Conservation (phyloP, 371 early-diverging fungal species). For the Mortierella sp. region DNA sequence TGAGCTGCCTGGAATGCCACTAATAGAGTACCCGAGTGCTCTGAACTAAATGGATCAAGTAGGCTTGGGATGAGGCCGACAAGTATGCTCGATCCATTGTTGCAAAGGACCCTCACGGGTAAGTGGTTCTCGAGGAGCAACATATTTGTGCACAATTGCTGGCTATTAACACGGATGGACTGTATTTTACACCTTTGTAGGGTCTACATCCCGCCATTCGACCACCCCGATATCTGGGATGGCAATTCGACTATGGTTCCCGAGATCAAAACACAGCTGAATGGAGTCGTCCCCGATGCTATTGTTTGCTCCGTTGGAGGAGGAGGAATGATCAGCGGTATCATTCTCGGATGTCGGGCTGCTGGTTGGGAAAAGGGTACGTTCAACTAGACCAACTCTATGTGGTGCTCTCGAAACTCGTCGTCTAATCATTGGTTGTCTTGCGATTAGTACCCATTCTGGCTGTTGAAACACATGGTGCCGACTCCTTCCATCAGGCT, state of each 20-base stretch:
- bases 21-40: no score
- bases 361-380: constrained; percentile 63
- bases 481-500: constrained; percentile 75
- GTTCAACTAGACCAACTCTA: background rate
- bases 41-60: background rate
- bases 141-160: no score
- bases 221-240: constrained; percentile 68
- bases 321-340: constrained; percentile 76
- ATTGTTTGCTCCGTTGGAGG: constrained; percentile 78
- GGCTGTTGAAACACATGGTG: constrained; percentile 81
- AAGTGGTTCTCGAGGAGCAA: constrained; percentile 13
- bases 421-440: background rate
- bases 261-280: constrained; percentile 73
- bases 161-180: background rate
- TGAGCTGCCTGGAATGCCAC: no score
- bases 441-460: constrained; percentile 64
- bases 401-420: no score
- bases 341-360: constrained; percentile 70
- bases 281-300: constrained; percentile 68
- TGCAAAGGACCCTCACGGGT: constrained; percentile 59
- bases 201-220: constrained; percentile 73
- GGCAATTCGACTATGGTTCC: constrained; percentile 71
- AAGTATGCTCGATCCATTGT: constrained; percentile 62
- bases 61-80: constrained; percentile 68
- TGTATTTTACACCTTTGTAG: constrained; percentile 27